Conservation (phyloP, 352 stramenopile genomes). For the Pythium dissotocum region DNA sequence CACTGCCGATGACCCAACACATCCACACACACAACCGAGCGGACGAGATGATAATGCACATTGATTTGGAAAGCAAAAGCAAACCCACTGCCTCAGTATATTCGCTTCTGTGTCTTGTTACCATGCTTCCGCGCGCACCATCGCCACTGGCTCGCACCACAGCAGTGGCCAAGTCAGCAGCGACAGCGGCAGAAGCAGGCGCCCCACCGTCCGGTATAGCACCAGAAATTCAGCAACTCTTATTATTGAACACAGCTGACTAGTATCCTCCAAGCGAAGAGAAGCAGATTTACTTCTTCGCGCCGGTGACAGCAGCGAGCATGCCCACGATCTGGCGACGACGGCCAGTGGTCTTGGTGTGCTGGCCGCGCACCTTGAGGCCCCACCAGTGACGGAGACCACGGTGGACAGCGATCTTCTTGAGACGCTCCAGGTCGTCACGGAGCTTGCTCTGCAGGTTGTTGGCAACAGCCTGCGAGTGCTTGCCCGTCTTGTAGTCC, state of each 20-base stretch:
- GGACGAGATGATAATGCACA: slow-evolving; percentile 12
- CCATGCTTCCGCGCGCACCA: slow-evolving; percentile 7
- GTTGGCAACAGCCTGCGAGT: slow-evolving; percentile 98
- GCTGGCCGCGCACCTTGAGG: slow-evolving; percentile 99
- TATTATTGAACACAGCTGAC: slow-evolving; percentile 43
- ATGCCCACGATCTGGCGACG: slow-evolving; percentile 84
- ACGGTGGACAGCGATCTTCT: slow-evolving; percentile 99
- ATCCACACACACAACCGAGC: no score
- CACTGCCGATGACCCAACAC: no score
- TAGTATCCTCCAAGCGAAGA: slow-evolving; percentile 30
- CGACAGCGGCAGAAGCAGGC: slow-evolving; percentile 18
- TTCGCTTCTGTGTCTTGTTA: slow-evolving; percentile 28
- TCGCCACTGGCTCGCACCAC: slow-evolving; percentile 6
- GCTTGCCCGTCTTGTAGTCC: slow-evolving; percentile 99
- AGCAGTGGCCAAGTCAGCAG: neutral
- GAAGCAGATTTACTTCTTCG: slow-evolving; percentile 70
- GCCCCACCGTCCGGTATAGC: slow-evolving; percentile 40
- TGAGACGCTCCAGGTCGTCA: slow-evolving; percentile 99
- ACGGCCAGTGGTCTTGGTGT: slow-evolving; percentile 99
- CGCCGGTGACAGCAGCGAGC: slow-evolving; percentile 41
- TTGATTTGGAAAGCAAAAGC: slow-evolving; percentile 27
- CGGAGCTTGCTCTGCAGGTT: slow-evolving; percentile 98
- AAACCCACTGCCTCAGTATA: slow-evolving; percentile 30
- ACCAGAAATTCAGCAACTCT: slow-evolving; percentile 66
- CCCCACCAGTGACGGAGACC: slow-evolving; percentile 99